These are phyloP conservation scores for Penicillium sp. DNA, from an alignment of 2,329 filamentous ascomycete genomes.

Conservation along the genomic window DNA sequence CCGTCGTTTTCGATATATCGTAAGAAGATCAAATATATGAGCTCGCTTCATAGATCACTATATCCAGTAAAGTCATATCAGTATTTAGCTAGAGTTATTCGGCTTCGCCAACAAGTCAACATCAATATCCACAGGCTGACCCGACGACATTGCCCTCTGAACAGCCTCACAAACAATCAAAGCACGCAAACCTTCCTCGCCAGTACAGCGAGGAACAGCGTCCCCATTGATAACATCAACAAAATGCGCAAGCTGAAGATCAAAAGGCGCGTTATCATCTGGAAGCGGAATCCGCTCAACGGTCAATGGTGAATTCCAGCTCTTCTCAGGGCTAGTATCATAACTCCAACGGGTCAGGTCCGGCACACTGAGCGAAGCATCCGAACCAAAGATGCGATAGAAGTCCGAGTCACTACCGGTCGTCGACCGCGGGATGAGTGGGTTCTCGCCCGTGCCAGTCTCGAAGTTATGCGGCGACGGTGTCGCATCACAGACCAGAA, in stretches of 20 bases:
- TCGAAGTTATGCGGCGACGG: constrained; percentile 58
- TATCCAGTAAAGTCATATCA: background rate
- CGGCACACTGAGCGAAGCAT: constrained; percentile 55
- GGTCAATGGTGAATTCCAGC: constrained; percentile 44
- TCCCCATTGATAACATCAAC: constrained; percentile 49
- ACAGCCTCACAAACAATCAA: constrained; percentile 56
- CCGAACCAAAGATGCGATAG: constrained; percentile 57
- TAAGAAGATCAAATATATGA: background rate
- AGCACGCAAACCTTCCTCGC: constrained; percentile 52
- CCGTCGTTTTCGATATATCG: background rate
- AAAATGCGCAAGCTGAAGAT: constrained; percentile 55
- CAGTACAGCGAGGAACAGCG: constrained; percentile 50
- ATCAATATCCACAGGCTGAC: constrained; percentile 36
- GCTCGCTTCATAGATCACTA: background rate
- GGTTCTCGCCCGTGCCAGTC: constrained; percentile 59
- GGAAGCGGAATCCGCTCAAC: constrained; percentile 33
- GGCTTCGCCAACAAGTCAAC: constrained; percentile 16
- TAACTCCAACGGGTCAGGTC: constrained; percentile 56
- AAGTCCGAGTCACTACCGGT: constrained; percentile 42
- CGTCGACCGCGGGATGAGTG: constrained; percentile 46
- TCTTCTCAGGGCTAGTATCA: constrained; percentile 37
- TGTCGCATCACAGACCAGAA: constrained; percentile 55
- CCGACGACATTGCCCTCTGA: constrained; percentile 45
- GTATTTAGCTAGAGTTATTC: background rate
- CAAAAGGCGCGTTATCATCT: constrained; percentile 48